phyloP scores from a whole-genome alignment of 768 basidiomycete genomes.

The Lentinula lateritia region DNA sequence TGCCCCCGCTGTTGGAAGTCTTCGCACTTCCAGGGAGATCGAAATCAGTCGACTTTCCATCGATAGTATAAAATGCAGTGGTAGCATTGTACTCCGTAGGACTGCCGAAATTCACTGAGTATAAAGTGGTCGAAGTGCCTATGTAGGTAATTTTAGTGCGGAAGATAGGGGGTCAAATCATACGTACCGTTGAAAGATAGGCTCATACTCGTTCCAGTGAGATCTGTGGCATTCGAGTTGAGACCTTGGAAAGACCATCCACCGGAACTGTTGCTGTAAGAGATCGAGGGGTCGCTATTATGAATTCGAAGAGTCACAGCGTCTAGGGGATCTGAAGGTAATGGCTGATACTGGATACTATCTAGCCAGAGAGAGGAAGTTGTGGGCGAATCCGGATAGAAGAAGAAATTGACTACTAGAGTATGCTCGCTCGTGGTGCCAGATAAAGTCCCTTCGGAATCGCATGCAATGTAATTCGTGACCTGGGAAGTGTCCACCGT shows the following conservation, averaged over 20 bases:
- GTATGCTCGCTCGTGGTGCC: not conserved
- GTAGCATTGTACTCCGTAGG: not conserved
- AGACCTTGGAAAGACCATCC: constrained; percentile 3
- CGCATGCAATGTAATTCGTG: constrained; percentile 6
- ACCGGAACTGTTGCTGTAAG: constrained; percentile 1
- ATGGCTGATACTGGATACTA: constrained; percentile 1
- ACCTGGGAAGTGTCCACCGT: not conserved
- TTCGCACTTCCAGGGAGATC: not conserved
- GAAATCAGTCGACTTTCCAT: not conserved
- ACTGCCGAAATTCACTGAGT: not conserved
- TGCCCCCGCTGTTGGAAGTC: not conserved
- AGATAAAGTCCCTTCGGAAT: not conserved
- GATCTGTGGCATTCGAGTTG: not conserved
- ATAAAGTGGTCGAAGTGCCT: not conserved
- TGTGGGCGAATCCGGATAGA: not conserved
- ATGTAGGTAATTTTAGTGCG: not conserved
- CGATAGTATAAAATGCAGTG: not conserved
- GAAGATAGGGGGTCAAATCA: not conserved
- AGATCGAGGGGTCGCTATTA: constrained; percentile 5
- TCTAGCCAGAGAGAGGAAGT: constrained; percentile 1
- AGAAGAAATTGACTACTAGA: not conserved
- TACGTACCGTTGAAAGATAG: not conserved
- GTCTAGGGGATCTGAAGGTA: not conserved
- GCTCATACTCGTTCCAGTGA: not conserved
- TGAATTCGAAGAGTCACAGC: not conserved